These are phyloP conservation scores for Arabis hirsuta DNA, from an alignment of 345 rosid genomes.

Conservation along the genomic window DNA sequence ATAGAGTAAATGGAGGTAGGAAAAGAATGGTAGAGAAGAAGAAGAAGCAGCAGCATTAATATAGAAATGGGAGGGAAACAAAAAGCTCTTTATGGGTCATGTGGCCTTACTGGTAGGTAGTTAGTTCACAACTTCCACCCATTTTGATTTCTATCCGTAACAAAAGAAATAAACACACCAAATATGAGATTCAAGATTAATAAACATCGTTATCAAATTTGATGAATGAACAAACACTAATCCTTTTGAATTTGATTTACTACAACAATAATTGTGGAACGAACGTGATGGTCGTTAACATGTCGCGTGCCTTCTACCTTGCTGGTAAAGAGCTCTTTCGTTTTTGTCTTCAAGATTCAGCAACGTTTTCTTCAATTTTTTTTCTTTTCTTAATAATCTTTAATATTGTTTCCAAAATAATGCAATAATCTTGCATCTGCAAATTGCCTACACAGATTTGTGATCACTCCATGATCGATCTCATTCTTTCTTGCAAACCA, in stretches of 20 bases:
- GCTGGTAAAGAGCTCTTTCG: slow-evolving; percentile 19
- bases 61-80: slow-evolving; percentile 41
- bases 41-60: slow-evolving; percentile 22
- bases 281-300: slow-evolving; percentile 21
- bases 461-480: too few relatives aligned
- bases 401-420: too few relatives aligned
- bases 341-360: slow-evolving; percentile 37
- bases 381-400: not conserved
- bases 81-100: slow-evolving; percentile 27
- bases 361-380: slow-evolving; percentile 8
- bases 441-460: too few relatives aligned
- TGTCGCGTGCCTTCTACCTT: slow-evolving; percentile 19
- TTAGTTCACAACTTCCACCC: slow-evolving; percentile 47
- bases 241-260: too few relatives aligned
- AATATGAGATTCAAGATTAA: too few relatives aligned
- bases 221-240: too few relatives aligned
- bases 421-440: too few relatives aligned
- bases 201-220: too few relatives aligned
- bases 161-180: not conserved
- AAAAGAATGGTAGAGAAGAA: slow-evolving; percentile 8
- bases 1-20: not conserved
- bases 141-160: not conserved
- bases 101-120: slow-evolving; percentile 50
- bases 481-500: too few relatives aligned
- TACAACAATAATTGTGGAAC: too few relatives aligned